Evolutionary conservation across 257 asterid genomes (phyloP).

Genomic region (Haberlea rhodopensis): DNA sequence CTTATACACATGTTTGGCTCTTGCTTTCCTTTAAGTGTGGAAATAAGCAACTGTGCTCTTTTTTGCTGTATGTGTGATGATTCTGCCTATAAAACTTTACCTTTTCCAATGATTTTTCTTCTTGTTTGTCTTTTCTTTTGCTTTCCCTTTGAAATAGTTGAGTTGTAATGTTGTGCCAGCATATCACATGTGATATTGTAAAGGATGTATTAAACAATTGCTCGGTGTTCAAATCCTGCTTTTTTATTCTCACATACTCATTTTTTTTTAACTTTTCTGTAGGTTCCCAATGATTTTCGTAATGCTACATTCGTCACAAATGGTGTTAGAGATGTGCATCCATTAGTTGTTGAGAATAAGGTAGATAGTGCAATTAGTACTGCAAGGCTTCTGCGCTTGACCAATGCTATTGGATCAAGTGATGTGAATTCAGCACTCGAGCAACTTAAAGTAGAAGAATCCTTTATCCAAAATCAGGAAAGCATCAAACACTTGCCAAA

Average conservation of each 20-base stretch:
- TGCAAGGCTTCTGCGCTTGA: constrained; percentile 47
- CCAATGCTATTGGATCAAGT: constrained; percentile 40
- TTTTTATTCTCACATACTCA: constrained; percentile 10
- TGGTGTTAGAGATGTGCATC: constrained; percentile 26
- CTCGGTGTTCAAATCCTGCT: too few species aligned
- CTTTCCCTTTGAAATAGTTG: neutral
- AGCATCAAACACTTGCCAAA: constrained; percentile 39
- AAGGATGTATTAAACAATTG: too few species aligned
- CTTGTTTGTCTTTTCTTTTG: neutral
- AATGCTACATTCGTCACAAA: constrained; percentile 29
- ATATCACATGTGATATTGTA: constrained; percentile 1
- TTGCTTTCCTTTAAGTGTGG: too few species aligned
- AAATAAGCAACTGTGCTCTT: too few species aligned
- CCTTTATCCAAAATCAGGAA: constrained; percentile 32
- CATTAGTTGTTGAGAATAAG: constrained; percentile 28
- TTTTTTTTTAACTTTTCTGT: constrained; percentile 29
- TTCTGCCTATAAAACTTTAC: too few species aligned
- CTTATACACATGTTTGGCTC: too few species aligned
- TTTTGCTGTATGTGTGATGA: too few species aligned
- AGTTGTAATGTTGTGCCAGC: too few species aligned
- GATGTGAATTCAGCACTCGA: constrained; percentile 34
- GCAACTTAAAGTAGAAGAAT: constrained; percentile 40
- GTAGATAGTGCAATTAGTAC: constrained; percentile 34
- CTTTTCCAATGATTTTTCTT: neutral
- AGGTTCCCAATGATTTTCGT: constrained; percentile 48